Evolutionary conservation across 1,139 yeast species (phyloP).

Genomic region (Yamadazyma membranifaciens): DNA sequence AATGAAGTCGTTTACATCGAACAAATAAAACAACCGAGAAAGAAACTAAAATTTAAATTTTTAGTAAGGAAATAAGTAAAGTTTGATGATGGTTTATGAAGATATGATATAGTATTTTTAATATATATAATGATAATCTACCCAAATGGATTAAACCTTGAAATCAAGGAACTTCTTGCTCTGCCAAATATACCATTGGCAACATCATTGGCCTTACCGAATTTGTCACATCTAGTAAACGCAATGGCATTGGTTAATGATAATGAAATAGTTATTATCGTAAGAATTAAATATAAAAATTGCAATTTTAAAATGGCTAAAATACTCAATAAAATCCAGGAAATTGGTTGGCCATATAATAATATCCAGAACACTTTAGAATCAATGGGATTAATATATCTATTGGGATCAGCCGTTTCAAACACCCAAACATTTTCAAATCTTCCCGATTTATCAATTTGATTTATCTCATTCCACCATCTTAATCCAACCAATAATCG

Average conservation of each 20-base stretch:
- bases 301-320: conserved; percentile 77
- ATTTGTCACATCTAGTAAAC: conserved; percentile 87
- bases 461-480: conserved; percentile 84
- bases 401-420: conserved; percentile 79
- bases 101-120: background rate
- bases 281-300: conserved; percentile 67
- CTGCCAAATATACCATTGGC: conserved; percentile 51
- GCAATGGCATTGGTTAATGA: conserved; percentile 85
- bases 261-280: conserved; percentile 64
- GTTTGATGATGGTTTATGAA: background rate
- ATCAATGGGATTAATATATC: conserved; percentile 88
- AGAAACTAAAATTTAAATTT: background rate
- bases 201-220: conserved; percentile 67
- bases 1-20: conserved; percentile 10
- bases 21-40: conserved; percentile 1
- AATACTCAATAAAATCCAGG: conserved; percentile 73
- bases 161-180: conserved; percentile 46
- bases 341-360: conserved; percentile 68
- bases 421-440: conserved; percentile 81
- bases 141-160: conserved; percentile 50
- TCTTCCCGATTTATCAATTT: conserved; percentile 43
- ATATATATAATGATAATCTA: background rate
- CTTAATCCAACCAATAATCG: conserved; percentile 85
- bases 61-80: background rate
- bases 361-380: conserved; percentile 85